phyloP scores from a whole-genome alignment of 805 yeast genomes.

The Jamesozyma hellenica region DNA sequence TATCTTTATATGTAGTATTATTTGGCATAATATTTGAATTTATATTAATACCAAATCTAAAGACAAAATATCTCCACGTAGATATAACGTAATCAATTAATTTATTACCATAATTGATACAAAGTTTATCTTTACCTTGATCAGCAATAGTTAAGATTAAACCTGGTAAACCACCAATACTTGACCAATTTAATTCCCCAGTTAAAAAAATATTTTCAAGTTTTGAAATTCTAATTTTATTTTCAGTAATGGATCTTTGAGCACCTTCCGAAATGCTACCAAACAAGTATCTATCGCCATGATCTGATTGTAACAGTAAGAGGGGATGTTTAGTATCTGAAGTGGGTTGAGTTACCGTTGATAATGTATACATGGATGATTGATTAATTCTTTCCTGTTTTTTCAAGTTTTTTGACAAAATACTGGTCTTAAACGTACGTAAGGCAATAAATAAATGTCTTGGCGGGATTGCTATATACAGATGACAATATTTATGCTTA shows the following conservation, averaged over 20 bases:
- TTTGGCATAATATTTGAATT: constrained; percentile 22
- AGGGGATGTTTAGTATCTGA: constrained; percentile 51
- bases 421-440: no score
- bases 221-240: constrained; percentile 46
- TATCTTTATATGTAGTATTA: constrained; percentile 22
- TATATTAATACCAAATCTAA: constrained; percentile 59
- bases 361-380: constrained; percentile 36
- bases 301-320: constrained; percentile 35
- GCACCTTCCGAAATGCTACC: constrained; percentile 83
- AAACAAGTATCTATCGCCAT: constrained; percentile 43
- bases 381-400: neutral
- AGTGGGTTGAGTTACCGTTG: constrained; percentile 51
- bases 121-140: constrained; percentile 51
- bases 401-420: no score
- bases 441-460: no score
- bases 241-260: constrained; percentile 62
- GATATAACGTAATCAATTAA: constrained; percentile 50
- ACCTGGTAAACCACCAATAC: constrained; percentile 92
- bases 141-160: constrained; percentile 72
- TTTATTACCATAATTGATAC: constrained; percentile 43
- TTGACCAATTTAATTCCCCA: constrained; percentile 66
- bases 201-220: constrained; percentile 62
- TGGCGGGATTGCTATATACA: no score
- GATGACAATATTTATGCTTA: no score
- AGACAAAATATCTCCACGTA: constrained; percentile 81